Evolutionary conservation across 2,329 filamentous ascomycete genomes (phyloP).

Genomic region (Ramichloridium luteum): DNA sequence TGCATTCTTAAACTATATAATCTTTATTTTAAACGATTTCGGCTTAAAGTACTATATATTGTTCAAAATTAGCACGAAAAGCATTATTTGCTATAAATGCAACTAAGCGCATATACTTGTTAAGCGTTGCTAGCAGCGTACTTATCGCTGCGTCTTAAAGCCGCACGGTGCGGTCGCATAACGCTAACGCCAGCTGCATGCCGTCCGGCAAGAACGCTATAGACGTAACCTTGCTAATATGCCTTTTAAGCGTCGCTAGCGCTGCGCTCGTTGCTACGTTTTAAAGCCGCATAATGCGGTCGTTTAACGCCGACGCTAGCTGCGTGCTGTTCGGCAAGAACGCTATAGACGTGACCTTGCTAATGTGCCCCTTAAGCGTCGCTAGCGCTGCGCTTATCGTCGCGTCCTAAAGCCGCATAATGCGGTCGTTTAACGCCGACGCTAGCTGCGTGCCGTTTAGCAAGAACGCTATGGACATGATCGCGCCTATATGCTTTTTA

Average conservation of each 20-base stretch:
- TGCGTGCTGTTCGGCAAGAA: slow-evolving; percentile 12
- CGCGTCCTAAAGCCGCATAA: slow-evolving; percentile 3
- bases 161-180: slow-evolving; percentile 6
- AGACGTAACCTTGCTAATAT: slow-evolving; percentile 9
- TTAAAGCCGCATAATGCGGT: slow-evolving; percentile 5
- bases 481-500: slow-evolving; percentile 11
- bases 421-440: slow-evolving; percentile 11
- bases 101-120: neutral
- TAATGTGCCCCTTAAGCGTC: slow-evolving; percentile 16
- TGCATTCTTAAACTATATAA: neutral
- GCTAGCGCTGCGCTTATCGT: slow-evolving; percentile 14
- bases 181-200: slow-evolving; percentile 12
- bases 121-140: neutral
- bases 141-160: slow-evolving; percentile 2
- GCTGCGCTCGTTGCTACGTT: slow-evolving; percentile 9
- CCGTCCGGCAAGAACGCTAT: slow-evolving; percentile 16
- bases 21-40: neutral
- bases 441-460: slow-evolving; percentile 12
- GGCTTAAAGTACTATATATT: neutral
- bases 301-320: slow-evolving; percentile 12
- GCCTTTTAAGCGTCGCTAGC: slow-evolving; percentile 18
- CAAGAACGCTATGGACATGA: slow-evolving; percentile 14
- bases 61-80: neutral
- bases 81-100: neutral
- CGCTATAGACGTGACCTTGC: slow-evolving; percentile 12